A percentile compares a stretch with the other conserved stretches of the same genome.
Evolutionary conservation across 768 basidiomycete species (phyloP).

Genomic region (Tulasnella sp.): DNA sequence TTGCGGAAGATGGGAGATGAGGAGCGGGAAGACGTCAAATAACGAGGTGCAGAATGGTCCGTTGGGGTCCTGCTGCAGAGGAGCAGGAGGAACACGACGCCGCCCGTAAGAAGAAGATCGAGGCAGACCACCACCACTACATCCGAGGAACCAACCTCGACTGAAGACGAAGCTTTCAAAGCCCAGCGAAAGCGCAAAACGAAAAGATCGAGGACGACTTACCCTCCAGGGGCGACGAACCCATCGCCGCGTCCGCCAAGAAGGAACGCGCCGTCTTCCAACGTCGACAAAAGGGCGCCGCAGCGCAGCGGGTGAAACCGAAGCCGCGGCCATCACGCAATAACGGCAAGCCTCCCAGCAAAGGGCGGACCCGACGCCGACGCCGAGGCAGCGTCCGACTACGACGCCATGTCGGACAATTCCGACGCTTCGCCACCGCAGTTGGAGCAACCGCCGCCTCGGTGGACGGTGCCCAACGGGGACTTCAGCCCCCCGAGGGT

Average conservation of each 20-base stretch:
- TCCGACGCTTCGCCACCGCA: constrained; percentile 38
- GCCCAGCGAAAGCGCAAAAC: neutral
- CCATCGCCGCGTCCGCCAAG: constrained; percentile 4
- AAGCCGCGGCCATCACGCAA: constrained; percentile 11
- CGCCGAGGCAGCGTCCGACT: constrained; percentile 81
- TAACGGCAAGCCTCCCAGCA: constrained; percentile 8
- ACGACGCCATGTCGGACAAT: constrained; percentile 75
- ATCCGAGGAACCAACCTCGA: neutral
- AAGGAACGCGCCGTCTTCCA: neutral
- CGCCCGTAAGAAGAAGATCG: neutral
- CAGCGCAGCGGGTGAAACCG: constrained; percentile 22
- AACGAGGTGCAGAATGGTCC: constrained; percentile 8
- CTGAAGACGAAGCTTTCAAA: neutral
- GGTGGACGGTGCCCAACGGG: constrained; percentile 69
- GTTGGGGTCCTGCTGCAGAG: constrained; percentile 13
- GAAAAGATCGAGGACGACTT: neutral
- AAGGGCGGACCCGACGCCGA: constrained; percentile 40
- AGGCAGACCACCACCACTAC: neutral
- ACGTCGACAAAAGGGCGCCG: constrained; percentile 14
- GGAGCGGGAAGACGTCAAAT: constrained; percentile 4
- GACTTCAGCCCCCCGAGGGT: constrained; percentile 86
- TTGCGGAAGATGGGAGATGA: constrained; percentile 60
- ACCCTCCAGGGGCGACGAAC: constrained; percentile 5
- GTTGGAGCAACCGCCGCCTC: constrained; percentile 36
- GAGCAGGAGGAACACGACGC: neutral